Evolutionary conservation across 2,329 filamentous ascomycete genomes (phyloP).

Genomic region (Cercospora zeae-maydis): DNA sequence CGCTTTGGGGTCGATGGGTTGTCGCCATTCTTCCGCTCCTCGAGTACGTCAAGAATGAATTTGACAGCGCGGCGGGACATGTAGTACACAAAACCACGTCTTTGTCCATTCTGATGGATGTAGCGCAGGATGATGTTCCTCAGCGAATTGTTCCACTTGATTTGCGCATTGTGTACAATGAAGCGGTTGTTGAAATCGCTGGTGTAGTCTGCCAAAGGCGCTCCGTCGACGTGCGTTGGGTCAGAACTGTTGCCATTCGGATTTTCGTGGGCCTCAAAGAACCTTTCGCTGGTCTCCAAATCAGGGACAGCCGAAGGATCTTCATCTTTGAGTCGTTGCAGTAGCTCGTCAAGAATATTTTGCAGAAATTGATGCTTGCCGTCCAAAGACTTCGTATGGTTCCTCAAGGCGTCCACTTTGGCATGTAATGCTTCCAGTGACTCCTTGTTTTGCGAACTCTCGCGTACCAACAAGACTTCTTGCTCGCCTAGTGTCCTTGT

Average conservation of each 20-base stretch:
- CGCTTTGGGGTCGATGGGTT: conserved; percentile 26
- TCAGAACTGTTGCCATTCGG: conserved; percentile 44
- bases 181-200: conserved; percentile 98
- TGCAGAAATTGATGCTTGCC: conserved; percentile 58
- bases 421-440: conserved; percentile 52
- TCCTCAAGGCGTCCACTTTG: conserved; percentile 54
- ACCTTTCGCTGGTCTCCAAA: conserved; percentile 44
- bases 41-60: conserved; percentile 95
- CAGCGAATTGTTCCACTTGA: conserved; percentile 97
- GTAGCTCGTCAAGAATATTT: conserved; percentile 55
- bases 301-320: conserved; percentile 48
- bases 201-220: conserved; percentile 73
- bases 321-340: conserved; percentile 57
- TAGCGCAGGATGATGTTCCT: conserved; percentile 96
- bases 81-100: conserved; percentile 95
- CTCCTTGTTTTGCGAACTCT: conserved; percentile 48
- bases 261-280: conserved; percentile 52
- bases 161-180: conserved; percentile 92
- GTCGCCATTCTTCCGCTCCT: conserved; percentile 80
- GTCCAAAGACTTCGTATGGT: conserved; percentile 55
- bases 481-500: conserved; percentile 69
- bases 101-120: conserved; percentile 93
- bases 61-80: conserved; percentile 93
- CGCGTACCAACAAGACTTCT: conserved; percentile 59
- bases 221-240: conserved; percentile 57